Conservation (phyloP, 768 basidiomycete species). For the Hysterangium stoloniferum region DNA sequence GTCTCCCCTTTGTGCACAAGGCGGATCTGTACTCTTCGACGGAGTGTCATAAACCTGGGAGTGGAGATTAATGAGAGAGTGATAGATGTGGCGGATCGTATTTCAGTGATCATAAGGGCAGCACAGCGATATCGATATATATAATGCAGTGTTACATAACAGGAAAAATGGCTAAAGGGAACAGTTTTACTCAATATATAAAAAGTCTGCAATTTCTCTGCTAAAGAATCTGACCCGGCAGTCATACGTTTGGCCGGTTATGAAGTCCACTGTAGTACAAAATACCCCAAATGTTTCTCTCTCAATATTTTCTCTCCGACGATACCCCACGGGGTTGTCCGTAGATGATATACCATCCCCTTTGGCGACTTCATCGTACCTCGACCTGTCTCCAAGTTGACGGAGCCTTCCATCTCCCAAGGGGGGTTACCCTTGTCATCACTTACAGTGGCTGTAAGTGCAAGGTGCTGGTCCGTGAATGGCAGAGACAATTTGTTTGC, state of each 20-base stretch:
- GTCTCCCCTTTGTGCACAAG: background rate
- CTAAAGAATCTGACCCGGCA: too few species aligned
- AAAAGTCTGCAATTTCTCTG: too few species aligned
- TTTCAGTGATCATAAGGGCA: background rate
- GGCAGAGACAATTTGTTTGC: background rate
- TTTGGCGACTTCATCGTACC: background rate
- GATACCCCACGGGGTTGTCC: slow-evolving; percentile 4
- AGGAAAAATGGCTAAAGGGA: background rate
- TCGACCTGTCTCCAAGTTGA: background rate
- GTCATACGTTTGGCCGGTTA: too few species aligned
- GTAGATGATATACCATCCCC: slow-evolving; percentile 1
- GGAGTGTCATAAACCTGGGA: slow-evolving; percentile 3
- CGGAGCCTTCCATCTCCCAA: slow-evolving; percentile 5
- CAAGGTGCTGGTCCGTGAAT: slow-evolving; percentile 2
- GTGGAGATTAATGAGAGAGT: background rate
- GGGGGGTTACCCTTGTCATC: background rate
- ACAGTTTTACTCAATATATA: too few species aligned
- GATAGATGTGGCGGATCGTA: slow-evolving; percentile 8
- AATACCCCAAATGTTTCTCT: slow-evolving; percentile 7
- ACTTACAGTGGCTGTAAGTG: background rate
- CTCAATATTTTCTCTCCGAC: slow-evolving; percentile 2
- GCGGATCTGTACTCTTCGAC: slow-evolving; percentile 1
- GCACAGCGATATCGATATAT: background rate
- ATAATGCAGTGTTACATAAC: background rate
- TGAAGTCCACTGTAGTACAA: slow-evolving; percentile 7